A percentile compares a stretch with the other conserved stretches of the same genome.
These are phyloP conservation scores for Abelmoschus esculentus DNA, from an alignment of 345 rosid species.

Conservation along the genomic window DNA sequence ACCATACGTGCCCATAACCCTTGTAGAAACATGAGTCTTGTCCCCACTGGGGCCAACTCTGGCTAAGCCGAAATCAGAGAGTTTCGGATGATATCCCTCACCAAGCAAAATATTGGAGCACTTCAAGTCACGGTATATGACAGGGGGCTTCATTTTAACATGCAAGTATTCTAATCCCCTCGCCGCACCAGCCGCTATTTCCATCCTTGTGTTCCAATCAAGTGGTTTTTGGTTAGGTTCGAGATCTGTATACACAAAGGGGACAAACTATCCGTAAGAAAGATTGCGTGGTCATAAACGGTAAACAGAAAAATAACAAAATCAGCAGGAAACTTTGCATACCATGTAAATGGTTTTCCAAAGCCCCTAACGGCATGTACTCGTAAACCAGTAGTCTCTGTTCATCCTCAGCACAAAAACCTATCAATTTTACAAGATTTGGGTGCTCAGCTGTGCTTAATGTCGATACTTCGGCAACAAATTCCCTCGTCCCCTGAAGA, in stretches of 20 bases:
- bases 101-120: slow-evolving; percentile 81
- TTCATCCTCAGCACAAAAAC: slow-evolving; percentile 83
- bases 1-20: slow-evolving; percentile 96
- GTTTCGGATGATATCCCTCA: slow-evolving; percentile 64
- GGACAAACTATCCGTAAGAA: background rate
- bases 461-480: slow-evolving; percentile 70
- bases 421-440: slow-evolving; percentile 78
- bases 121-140: slow-evolving; percentile 85
- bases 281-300: background rate
- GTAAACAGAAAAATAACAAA: slow-evolving; percentile 7
- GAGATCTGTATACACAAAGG: slow-evolving; percentile 34
- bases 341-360: slow-evolving; percentile 83
- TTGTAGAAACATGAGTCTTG: slow-evolving; percentile 80
- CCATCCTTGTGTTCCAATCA: slow-evolving; percentile 83
- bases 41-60: slow-evolving; percentile 93
- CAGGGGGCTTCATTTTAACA: slow-evolving; percentile 63
- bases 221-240: slow-evolving; percentile 39
- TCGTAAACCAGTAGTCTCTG: slow-evolving; percentile 85
- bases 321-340: slow-evolving; percentile 8
- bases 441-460: slow-evolving; percentile 71
- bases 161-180: slow-evolving; percentile 82
- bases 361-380: slow-evolving; percentile 78
- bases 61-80: slow-evolving; percentile 93
- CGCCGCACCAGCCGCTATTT: slow-evolving; percentile 87
- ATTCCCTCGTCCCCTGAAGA: slow-evolving; percentile 71